Evolutionary conservation across 106 monocot species (phyloP).

Genomic region (Platanthera guangdongensis): DNA sequence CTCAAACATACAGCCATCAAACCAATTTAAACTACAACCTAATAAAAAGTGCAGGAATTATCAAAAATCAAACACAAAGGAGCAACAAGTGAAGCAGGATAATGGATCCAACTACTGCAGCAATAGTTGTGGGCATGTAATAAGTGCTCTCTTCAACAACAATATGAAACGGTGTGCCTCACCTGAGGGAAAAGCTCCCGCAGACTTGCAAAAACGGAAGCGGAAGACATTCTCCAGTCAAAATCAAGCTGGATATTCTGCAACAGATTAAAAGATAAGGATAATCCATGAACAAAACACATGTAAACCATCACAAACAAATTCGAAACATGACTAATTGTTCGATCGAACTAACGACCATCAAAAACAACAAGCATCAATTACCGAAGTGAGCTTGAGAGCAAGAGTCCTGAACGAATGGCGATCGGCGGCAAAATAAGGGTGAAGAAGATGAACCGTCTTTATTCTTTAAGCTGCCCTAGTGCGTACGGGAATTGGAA

Average conservation of each 20-base stretch:
- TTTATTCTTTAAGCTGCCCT: neutral
- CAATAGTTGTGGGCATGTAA: neutral
- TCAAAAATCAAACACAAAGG: neutral
- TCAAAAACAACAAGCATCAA: neutral
- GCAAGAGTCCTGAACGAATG: neutral
- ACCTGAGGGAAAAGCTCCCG: constrained; percentile 15
- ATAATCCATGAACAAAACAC: neutral
- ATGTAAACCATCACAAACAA: neutral
- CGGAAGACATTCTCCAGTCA: neutral
- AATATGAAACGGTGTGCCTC: neutral
- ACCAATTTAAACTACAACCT: neutral
- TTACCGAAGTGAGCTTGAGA: neutral
- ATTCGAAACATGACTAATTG: neutral
- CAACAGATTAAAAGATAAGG: neutral
- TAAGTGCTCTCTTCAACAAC: neutral
- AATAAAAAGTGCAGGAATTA: no score
- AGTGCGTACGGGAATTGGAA: neutral
- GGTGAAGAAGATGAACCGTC: neutral
- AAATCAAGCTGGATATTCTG: neutral
- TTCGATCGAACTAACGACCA: neutral
- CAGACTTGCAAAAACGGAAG: neutral
- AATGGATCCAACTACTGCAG: neutral
- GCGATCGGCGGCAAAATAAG: neutral
- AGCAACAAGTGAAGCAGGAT: neutral
- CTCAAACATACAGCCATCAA: neutral